Evolutionary conservation across 1,284 basidiomycete genomes (phyloP).

Genomic region (Ustilago bromivora): DNA sequence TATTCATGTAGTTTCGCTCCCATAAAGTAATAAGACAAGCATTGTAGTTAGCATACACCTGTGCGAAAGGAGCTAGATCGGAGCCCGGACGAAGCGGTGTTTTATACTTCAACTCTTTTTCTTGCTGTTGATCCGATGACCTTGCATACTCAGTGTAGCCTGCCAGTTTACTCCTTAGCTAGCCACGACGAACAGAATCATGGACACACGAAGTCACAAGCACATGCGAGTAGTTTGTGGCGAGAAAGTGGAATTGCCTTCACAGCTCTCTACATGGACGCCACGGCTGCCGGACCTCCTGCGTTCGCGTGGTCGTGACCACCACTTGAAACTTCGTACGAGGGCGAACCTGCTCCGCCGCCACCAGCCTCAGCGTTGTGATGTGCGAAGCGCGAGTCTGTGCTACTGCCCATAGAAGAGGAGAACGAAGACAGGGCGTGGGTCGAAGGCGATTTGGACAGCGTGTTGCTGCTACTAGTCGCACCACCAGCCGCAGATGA

Average conservation of each 20-base stretch:
- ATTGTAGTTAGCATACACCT: too few species aligned
- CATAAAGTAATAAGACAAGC: too few species aligned
- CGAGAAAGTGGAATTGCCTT: neutral
- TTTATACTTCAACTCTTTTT: too few species aligned
- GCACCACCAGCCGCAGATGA: constrained; percentile 6
- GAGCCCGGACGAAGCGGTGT: too few species aligned
- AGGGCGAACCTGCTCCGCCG: constrained; percentile 19
- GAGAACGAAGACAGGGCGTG: constrained; percentile 14
- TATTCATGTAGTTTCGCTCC: too few species aligned
- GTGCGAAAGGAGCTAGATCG: too few species aligned
- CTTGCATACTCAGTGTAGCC: neutral
- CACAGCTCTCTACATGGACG: constrained; percentile 6
- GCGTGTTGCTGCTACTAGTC: neutral
- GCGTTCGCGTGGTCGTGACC: constrained; percentile 11
- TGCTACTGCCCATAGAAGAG: neutral
- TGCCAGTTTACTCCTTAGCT: neutral
- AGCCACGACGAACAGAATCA: neutral
- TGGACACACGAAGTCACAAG: neutral
- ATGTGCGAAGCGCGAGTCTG: constrained; percentile 14
- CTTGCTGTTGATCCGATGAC: too few species aligned
- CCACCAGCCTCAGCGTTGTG: neutral
- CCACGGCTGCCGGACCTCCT: constrained; percentile 3
- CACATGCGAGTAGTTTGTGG: neutral
- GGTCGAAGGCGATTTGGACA: constrained; percentile 22
- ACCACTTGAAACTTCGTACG: constrained; percentile 12